phyloP scores from a whole-genome alignment of 345 rosid genomes.

The Psidium guajava region DNA sequence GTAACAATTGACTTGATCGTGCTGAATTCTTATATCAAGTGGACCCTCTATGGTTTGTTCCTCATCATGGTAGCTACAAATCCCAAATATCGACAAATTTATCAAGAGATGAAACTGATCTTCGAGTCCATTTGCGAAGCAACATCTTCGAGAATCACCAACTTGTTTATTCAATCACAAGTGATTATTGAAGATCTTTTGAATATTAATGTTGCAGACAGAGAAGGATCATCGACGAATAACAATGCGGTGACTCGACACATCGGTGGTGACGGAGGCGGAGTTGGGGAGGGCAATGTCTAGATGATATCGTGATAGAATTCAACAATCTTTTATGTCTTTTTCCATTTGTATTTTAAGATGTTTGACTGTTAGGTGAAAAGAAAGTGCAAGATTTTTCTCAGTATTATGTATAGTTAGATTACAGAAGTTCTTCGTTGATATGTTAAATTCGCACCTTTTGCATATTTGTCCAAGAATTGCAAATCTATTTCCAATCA shows the following conservation, averaged over 20 bases:
- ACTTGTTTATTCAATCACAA: neutral
- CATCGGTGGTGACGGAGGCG: neutral
- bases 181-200: neutral
- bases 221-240: neutral
- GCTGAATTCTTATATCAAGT: too few species aligned
- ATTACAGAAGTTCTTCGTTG: neutral
- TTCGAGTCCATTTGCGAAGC: neutral
- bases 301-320: too few species aligned
- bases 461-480: neutral
- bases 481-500: neutral
- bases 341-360: too few species aligned
- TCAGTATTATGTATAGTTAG: neutral
- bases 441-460: neutral
- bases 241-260: neutral
- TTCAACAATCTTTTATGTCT: neutral
- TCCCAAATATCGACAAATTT: too few species aligned
- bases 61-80: too few species aligned
- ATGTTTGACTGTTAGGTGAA: too few species aligned
- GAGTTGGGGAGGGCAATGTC: neutral
- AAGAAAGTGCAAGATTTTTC: neutral
- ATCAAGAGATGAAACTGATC: neutral
- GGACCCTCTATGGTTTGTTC: too few species aligned
- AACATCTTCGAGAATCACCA: fast-evolving
- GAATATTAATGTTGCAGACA: neutral
- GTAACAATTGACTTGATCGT: too few species aligned